A percentile compares a stretch with the other conserved stretches of the same genome.
phyloP scores from a whole-genome alignment of 163 green algal species.

The Volvox carteri region DNA sequence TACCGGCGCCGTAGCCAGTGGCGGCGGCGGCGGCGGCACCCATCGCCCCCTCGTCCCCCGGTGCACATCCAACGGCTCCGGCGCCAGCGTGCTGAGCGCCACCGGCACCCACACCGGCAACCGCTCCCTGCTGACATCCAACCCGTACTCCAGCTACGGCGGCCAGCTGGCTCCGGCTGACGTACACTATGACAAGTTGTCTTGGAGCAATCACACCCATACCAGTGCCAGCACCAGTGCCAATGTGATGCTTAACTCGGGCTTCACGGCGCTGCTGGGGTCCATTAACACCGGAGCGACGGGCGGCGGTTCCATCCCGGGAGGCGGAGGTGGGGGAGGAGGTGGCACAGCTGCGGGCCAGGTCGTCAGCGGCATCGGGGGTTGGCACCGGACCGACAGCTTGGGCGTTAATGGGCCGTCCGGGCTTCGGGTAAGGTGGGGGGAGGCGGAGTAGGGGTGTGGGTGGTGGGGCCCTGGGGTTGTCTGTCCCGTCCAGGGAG shows the following conservation, averaged over 20 bases:
- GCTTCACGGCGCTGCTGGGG: constrained; percentile 46
- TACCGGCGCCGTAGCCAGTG: neutral
- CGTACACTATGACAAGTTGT: constrained; percentile 48
- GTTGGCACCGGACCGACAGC: neutral
- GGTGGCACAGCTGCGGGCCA: neutral
- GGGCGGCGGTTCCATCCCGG: constrained; percentile 4
- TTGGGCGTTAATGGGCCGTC: neutral
- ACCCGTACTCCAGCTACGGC: neutral
- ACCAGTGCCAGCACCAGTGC: constrained; percentile 20
- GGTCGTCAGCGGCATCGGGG: neutral
- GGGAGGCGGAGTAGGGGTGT: neutral
- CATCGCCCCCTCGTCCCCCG: too few relatives aligned
- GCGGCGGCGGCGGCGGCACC: neutral
- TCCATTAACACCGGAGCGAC: constrained; percentile 21
- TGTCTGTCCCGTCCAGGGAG: too few relatives aligned
- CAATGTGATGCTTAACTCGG: constrained; percentile 29
- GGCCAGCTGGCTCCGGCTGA: constrained; percentile 46
- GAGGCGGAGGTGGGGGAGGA: neutral
- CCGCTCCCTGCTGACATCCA: neutral
- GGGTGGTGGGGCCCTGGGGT: neutral
- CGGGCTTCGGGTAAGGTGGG: neutral
- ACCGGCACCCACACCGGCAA: neutral
- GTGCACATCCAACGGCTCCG: neutral
- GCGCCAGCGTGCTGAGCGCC: neutral
- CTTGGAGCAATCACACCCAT: constrained; percentile 37